phyloP scores from a whole-genome alignment of 176 grass and related monocot genomes.

The Cocos nucifera region DNA sequence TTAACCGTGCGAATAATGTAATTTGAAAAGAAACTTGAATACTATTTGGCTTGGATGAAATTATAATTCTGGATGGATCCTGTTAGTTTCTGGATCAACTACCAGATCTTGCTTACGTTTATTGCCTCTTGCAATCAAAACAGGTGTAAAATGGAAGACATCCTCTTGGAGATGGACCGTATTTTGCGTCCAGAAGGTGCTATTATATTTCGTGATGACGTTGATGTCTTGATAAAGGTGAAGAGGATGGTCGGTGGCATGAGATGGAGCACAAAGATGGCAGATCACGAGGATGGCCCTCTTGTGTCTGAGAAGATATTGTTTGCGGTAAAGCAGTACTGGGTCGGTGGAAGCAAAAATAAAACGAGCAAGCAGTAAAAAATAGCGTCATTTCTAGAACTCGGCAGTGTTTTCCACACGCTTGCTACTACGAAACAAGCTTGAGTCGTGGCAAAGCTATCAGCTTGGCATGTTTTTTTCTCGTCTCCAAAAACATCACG shows the following conservation, averaged over 20 bases:
- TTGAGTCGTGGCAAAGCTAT: too few species aligned
- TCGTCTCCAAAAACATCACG: too few species aligned
- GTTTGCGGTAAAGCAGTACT: constrained; percentile 72
- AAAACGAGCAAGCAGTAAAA: neutral
- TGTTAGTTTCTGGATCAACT: too few species aligned
- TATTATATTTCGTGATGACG: constrained; percentile 60
- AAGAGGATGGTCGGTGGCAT: constrained; percentile 59
- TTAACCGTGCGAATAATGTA: too few species aligned
- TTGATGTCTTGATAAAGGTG: constrained; percentile 50
- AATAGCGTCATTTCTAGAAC: too few species aligned
- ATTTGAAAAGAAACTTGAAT: too few species aligned
- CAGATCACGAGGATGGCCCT: constrained; percentile 61
- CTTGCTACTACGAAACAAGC: too few species aligned
- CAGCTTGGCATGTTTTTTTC: too few species aligned
- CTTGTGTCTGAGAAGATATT: constrained; percentile 72
- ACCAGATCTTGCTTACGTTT: neutral
- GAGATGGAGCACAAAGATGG: constrained; percentile 48
- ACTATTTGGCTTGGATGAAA: too few species aligned
- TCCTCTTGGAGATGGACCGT: constrained; percentile 86
- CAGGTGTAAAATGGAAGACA: constrained; percentile 78
- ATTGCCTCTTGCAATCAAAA: constrained; percentile 7
- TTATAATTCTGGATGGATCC: too few species aligned
- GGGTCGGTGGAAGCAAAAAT: constrained; percentile 31
- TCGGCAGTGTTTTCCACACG: too few species aligned
- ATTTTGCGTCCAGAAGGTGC: constrained; percentile 77